Evolutionary conservation across 2,329 filamentous ascomycete genomes (phyloP), one percentile per base, ranked within the genome.

Genomic region (Penicillium glabrum): DNA sequence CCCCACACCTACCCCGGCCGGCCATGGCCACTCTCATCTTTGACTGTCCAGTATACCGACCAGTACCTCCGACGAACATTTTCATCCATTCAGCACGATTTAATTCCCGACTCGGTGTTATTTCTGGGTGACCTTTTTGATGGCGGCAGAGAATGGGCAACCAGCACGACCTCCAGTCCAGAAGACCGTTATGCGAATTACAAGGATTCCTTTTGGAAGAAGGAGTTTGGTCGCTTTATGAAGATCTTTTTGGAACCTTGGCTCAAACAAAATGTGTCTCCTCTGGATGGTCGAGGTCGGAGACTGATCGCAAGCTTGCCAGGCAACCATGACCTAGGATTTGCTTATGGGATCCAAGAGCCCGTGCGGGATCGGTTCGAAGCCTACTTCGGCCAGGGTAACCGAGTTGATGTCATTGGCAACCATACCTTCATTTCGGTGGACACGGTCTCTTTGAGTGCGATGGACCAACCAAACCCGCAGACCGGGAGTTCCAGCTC

Each of bases 101-200:
- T 98, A 14, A 84, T 85, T n/a, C 95, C 95, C 0, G 91, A 97
- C 70, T 93, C 90, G 16, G 80, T 96, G 1, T 85, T 97, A 70
- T 98, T 99, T 70, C 80, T 99, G 0, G 95, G 95, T 8, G 95
- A 99, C 70, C 79, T 99, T 1, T 97, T 99, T 68, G 95, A 99
- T 70, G 95, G 95, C 4, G 95, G 95, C 9, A 85, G 95, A 64
- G 95, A 99, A 79, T 99, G 95, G 95, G 89, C 88, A 64, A 93
- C 93, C 13, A 78, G 75, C 2, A 80, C 80, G 24, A 88, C 84
- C 57, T 67, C 66, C 16, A 83, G 79, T 51, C 81, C 90, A 1
- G 85, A 89, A 67, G 79, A 82, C 60, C 91, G 87, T 80, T 89
- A 87, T 67, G 86, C 83, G 63, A 84, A 86, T 60, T 97, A 96